These are phyloP conservation scores for Pythium insidiosum DNA, from an alignment of 352 stramenopile species.

Conservation along the genomic window DNA sequence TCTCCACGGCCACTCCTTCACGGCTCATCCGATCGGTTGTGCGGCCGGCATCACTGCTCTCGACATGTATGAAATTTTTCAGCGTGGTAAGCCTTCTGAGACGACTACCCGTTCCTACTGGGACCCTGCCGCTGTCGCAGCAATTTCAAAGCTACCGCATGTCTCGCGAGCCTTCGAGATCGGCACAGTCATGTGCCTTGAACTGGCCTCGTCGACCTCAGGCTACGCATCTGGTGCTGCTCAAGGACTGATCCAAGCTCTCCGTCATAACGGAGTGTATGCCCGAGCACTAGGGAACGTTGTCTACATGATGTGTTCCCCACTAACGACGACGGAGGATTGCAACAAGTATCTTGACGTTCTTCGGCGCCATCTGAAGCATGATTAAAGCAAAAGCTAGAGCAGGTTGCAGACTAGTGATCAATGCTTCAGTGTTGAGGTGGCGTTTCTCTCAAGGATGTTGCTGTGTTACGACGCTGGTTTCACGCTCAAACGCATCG, in stretches of 20 bases:
- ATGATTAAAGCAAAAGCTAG: conserved; percentile 37
- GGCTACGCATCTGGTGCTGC: conserved; percentile 67
- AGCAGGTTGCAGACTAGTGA: conserved; percentile 19
- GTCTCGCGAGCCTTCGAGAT: conserved; percentile 67
- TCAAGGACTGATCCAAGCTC: conserved; percentile 44
- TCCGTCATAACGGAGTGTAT: conserved; percentile 66
- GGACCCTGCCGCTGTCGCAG: conserved; percentile 29
- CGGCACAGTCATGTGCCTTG: conserved; percentile 70
- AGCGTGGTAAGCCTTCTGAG: conserved; percentile 10
- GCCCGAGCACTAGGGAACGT: conserved; percentile 76
- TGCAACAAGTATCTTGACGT: conserved; percentile 65
- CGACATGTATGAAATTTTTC: conserved; percentile 80
- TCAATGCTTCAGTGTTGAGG: not conserved
- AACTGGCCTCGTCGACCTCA: conserved; percentile 42
- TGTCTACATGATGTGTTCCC: conserved; percentile 83
- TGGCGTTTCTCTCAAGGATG: not conserved
- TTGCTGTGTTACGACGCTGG: not conserved
- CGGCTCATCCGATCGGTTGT: conserved; percentile 86
- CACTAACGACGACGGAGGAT: conserved; percentile 52
- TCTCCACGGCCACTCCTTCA: conserved; percentile 91
- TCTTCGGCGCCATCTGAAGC: no score
- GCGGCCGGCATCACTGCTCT: conserved; percentile 83
- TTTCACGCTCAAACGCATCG: no score
- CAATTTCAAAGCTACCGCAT: conserved; percentile 39
- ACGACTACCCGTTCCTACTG: conserved; percentile 43